phyloP scores from a whole-genome alignment of 2,329 filamentous ascomycete species.

The Fusarium ambrosium region DNA sequence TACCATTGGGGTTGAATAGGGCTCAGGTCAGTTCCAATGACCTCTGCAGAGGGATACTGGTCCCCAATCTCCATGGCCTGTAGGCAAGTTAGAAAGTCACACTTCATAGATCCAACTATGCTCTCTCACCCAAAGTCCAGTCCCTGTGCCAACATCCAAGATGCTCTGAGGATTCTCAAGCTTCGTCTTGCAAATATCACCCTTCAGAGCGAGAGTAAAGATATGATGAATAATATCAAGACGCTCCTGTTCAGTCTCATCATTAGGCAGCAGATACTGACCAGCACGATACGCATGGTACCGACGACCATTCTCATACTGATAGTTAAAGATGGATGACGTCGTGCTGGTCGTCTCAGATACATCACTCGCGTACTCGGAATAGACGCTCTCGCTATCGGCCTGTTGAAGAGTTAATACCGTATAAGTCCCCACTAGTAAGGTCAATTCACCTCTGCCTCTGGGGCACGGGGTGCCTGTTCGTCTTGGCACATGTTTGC shows the following conservation, averaged over 20 bases:
- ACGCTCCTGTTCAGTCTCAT: constrained; percentile 61
- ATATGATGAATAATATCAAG: constrained; percentile 68
- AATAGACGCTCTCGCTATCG: constrained; percentile 28
- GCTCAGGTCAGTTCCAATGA: constrained; percentile 46
- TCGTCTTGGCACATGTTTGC: constrained; percentile 11
- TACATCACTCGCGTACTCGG: constrained; percentile 37
- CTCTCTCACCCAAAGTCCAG: constrained; percentile 16
- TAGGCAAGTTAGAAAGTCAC: not conserved
- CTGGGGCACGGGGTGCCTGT: constrained; percentile 4
- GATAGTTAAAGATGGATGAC: constrained; percentile 52
- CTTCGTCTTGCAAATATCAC: constrained; percentile 51
- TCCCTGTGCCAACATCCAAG: constrained; percentile 45
- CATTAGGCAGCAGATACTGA: constrained; percentile 45
- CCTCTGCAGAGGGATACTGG: constrained; percentile 37
- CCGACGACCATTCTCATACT: constrained; percentile 56
- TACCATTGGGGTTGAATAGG: constrained; percentile 44
- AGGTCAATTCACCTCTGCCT: constrained; percentile 3
- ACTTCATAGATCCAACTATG: too few species aligned
- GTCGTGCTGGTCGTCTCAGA: constrained; percentile 41
- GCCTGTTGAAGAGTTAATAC: not conserved
- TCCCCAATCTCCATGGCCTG: constrained; percentile 61
- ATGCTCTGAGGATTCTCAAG: constrained; percentile 37
- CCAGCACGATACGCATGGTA: constrained; percentile 56
- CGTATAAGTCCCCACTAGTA: not conserved
- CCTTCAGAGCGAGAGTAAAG: constrained; percentile 60